Evolutionary conservation across 257 asterid genomes (phyloP).

Genomic region (Gardenia jasminoides): DNA sequence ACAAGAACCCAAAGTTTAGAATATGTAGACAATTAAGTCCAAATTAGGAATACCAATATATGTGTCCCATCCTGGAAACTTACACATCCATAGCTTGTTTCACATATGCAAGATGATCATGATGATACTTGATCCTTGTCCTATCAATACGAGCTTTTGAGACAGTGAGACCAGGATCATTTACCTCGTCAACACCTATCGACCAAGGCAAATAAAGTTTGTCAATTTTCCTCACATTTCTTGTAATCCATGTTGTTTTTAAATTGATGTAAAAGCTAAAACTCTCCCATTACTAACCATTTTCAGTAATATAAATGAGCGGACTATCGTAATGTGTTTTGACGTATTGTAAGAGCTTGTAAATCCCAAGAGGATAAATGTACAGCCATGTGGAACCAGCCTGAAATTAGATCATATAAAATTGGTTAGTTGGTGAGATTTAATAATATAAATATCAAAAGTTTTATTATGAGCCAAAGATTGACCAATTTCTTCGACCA

Average conservation of each 20-base stretch:
- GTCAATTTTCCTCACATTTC: too few species aligned
- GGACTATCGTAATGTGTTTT: constrained; percentile 23
- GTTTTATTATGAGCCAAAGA: not conserved
- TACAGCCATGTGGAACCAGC: constrained; percentile 33
- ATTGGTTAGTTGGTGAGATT: not conserved
- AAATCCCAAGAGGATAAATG: constrained; percentile 28
- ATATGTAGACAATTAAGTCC: not conserved
- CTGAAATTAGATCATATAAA: not conserved
- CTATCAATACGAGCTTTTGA: constrained; percentile 17
- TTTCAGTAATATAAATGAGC: constrained; percentile 32
- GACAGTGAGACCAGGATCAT: constrained; percentile 3
- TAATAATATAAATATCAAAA: not conserved
- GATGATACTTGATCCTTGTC: constrained; percentile 13
- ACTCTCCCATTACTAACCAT: constrained; percentile 9
- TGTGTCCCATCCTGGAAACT: not conserved
- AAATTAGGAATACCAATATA: not conserved
- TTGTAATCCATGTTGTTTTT: not conserved
- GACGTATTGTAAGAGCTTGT: constrained; percentile 12
- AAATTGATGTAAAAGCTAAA: not conserved
- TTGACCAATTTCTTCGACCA: not conserved
- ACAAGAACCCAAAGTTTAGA: not conserved
- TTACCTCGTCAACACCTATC: constrained; percentile 23
- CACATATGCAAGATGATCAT: constrained; percentile 19
- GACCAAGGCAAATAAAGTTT: too few species aligned
- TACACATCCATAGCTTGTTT: constrained; percentile 23